Evolutionary conservation across 441 rosid genomes (phyloP).

Genomic region (Euphorbia neoarborescens): DNA sequence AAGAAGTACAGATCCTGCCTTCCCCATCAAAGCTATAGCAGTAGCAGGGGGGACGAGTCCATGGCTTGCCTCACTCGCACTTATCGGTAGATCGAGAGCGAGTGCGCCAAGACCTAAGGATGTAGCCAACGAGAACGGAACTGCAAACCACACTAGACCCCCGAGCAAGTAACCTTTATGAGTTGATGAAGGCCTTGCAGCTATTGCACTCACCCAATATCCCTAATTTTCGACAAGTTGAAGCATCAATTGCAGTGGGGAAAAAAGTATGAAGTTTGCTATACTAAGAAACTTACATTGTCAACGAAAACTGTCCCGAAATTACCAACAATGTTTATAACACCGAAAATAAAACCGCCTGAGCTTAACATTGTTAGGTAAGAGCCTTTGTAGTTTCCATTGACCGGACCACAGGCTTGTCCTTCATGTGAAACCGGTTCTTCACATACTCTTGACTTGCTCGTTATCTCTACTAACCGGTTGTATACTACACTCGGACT

Average conservation of each 20-base stretch:
- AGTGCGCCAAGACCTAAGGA: slow-evolving; percentile 84
- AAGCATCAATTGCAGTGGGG: not conserved
- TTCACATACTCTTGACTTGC: slow-evolving; percentile 57
- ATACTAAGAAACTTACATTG: slow-evolving; percentile 44
- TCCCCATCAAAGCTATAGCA: slow-evolving; percentile 93
- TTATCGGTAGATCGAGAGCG: slow-evolving; percentile 78
- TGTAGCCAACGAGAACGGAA: slow-evolving; percentile 87
- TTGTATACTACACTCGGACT: slow-evolving; percentile 58
- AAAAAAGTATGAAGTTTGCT: not conserved
- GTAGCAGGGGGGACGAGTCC: slow-evolving; percentile 95
- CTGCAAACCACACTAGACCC: slow-evolving; percentile 92
- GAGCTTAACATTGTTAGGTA: slow-evolving; percentile 88
- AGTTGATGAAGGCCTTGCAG: slow-evolving; percentile 88
- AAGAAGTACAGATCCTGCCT: slow-evolving; percentile 77
- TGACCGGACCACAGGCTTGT: slow-evolving; percentile 82
- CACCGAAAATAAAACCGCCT: slow-evolving; percentile 83
- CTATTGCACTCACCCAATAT: slow-evolving; percentile 96
- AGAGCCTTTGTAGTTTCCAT: slow-evolving; percentile 69
- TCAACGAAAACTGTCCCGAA: slow-evolving; percentile 89
- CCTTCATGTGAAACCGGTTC: slow-evolving; percentile 61
- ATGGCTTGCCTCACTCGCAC: slow-evolving; percentile 56
- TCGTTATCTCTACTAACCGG: slow-evolving; percentile 46
- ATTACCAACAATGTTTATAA: slow-evolving; percentile 79
- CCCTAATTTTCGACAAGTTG: slow-evolving; percentile 36
- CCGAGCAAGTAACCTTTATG: slow-evolving; percentile 89